Evolutionary conservation across 805 yeast species (phyloP).

Genomic region (Candida nitratophila): DNA sequence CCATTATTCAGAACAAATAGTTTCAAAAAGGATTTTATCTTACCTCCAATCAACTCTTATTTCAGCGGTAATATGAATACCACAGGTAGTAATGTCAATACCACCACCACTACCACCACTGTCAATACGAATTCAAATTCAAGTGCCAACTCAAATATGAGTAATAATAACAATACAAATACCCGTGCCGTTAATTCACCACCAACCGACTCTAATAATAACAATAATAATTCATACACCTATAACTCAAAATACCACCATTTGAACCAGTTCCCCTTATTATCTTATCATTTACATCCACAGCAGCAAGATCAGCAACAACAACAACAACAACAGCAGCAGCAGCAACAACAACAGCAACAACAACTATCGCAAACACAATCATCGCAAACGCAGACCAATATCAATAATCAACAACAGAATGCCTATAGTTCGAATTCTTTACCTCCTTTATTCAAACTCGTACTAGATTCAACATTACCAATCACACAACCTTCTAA

Average conservation of each 20-base stretch:
- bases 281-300: not conserved
- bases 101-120: not conserved
- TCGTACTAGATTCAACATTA: constrained; percentile 18
- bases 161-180: too few relatives aligned
- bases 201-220: not conserved
- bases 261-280: not conserved
- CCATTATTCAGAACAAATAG: too few relatives aligned
- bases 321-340: not conserved
- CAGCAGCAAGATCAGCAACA: not conserved
- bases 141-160: too few relatives aligned
- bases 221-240: not conserved
- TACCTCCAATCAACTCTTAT: not conserved
- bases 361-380: too few relatives aligned
- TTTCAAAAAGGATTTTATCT: not conserved
- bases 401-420: too few relatives aligned
- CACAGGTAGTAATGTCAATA: too few relatives aligned
- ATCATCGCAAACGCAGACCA: constrained; percentile 1
- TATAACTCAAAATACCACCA: not conserved
- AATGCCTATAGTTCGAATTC: too few relatives aligned
- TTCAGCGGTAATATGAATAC: not conserved
- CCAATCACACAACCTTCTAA: constrained; percentile 10
- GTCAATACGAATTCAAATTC: too few relatives aligned
- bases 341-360: constrained; percentile 4
- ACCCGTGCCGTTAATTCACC: not conserved
- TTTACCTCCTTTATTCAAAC: constrained; percentile 19